These are phyloP conservation scores for Zygosaccharomyces rouxii DNA, from an alignment of 805 yeast species.

Conservation along the genomic window DNA sequence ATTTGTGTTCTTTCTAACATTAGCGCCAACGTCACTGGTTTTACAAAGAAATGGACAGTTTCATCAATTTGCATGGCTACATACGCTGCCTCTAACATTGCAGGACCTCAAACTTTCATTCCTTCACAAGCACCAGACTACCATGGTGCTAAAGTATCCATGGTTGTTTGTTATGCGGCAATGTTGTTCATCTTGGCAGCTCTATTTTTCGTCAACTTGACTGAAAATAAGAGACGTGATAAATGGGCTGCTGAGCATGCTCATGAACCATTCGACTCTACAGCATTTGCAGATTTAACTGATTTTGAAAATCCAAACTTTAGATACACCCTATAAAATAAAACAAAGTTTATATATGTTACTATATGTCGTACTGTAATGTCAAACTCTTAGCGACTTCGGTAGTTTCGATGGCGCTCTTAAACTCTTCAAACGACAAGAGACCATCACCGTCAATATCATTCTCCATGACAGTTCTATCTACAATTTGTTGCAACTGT, in stretches of 20 bases:
- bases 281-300: constrained; percentile 40
- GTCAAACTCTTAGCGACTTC: constrained; percentile 59
- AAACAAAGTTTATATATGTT: not conserved
- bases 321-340: constrained; percentile 32
- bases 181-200: constrained; percentile 36
- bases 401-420: constrained; percentile 53
- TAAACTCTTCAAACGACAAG: constrained; percentile 82
- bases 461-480: constrained; percentile 90
- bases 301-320: constrained; percentile 42
- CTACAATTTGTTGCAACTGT: constrained; percentile 94
- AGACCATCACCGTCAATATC: constrained; percentile 85
- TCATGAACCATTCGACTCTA: constrained; percentile 10
- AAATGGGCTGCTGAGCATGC: constrained; percentile 26
- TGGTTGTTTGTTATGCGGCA: constrained; percentile 46
- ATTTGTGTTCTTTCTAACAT: constrained; percentile 36
- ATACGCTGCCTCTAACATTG: constrained; percentile 62
- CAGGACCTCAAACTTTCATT: constrained; percentile 71
- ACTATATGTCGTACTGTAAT: constrained; percentile 38
- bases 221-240: constrained; percentile 44
- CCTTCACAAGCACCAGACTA: constrained; percentile 56
- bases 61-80: constrained; percentile 58
- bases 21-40: constrained; percentile 59
- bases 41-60: constrained; percentile 63
- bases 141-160: constrained; percentile 48
- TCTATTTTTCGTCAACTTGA: constrained; percentile 30